Evolutionary conservation across 345 rosid species (phyloP).

Genomic region (Citrus australasica): DNA sequence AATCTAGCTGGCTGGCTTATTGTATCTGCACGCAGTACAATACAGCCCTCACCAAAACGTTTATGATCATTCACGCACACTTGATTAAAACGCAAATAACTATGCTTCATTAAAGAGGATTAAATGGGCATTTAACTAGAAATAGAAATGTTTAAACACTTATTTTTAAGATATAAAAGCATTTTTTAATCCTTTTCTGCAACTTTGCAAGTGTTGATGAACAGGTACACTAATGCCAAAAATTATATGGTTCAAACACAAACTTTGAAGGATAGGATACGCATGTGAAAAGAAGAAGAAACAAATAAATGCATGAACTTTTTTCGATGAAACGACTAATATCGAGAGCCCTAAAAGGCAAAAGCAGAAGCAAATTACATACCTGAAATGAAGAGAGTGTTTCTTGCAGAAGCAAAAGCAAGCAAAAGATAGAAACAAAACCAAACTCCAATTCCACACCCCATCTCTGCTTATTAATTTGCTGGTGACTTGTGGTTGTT

Average conservation of each 20-base stretch:
- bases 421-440: constrained; percentile 29
- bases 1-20: background rate
- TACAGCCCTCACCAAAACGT: background rate
- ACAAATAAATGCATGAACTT: background rate
- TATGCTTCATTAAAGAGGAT: background rate
- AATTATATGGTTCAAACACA: no score
- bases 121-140: no score
- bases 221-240: no score
- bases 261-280: background rate
- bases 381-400: constrained; percentile 37
- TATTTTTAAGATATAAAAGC: no score
- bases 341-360: no score
- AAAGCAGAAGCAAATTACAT: background rate
- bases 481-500: background rate
- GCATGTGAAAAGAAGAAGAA: background rate
- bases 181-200: no score
- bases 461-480: constrained; percentile 22
- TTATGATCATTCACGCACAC: background rate
- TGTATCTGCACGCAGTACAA: background rate
- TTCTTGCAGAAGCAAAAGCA: constrained; percentile 39
- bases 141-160: no score
- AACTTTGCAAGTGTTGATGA: no score
- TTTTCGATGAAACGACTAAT: no score
- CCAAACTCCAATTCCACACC: constrained; percentile 16
- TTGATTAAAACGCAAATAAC: background rate